Evolutionary conservation across 1,284 basidiomycete species (phyloP).

Genomic region (Blastosporella zonata): DNA sequence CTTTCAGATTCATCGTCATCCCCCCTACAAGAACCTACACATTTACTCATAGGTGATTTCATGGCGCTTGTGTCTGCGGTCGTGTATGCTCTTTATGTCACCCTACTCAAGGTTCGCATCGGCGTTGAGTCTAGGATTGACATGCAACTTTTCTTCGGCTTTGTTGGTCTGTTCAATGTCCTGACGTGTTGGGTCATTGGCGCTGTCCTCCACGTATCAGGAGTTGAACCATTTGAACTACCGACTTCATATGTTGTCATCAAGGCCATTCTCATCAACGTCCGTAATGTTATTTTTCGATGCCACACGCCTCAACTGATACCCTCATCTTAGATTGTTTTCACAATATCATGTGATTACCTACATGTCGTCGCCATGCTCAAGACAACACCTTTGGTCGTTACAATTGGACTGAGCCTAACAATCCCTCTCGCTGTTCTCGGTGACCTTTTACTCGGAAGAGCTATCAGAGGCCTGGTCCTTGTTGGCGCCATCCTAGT

Average conservation of each 20-base stretch:
- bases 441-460: constrained; percentile 72
- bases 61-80: constrained; percentile 81
- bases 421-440: constrained; percentile 89
- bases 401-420: constrained; percentile 91
- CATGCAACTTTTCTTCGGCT: constrained; percentile 94
- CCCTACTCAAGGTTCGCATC: constrained; percentile 87
- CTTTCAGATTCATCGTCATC: constrained; percentile 62
- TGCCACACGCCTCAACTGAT: too few relatives aligned
- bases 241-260: constrained; percentile 64
- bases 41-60: constrained; percentile 64
- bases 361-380: constrained; percentile 92
- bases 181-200: constrained; percentile 81
- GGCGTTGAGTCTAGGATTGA: constrained; percentile 82
- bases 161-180: constrained; percentile 91
- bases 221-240: constrained; percentile 74
- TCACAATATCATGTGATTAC: constrained; percentile 84
- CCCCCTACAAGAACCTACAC: constrained; percentile 14
- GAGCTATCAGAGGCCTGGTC: constrained; percentile 52
- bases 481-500: constrained; percentile 68
- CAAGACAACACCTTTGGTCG: constrained; percentile 92
- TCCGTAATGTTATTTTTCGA: constrained; percentile 28
- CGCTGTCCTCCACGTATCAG: constrained; percentile 74
- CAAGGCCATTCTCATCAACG: constrained; percentile 74
- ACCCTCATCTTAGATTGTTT: constrained; percentile 62
- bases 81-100: constrained; percentile 91